Evolutionary conservation across 2,329 filamentous ascomycete genomes (phyloP), one percentile per base, ranked within the genome.

Genomic region (Sporothrix sp.): DNA sequence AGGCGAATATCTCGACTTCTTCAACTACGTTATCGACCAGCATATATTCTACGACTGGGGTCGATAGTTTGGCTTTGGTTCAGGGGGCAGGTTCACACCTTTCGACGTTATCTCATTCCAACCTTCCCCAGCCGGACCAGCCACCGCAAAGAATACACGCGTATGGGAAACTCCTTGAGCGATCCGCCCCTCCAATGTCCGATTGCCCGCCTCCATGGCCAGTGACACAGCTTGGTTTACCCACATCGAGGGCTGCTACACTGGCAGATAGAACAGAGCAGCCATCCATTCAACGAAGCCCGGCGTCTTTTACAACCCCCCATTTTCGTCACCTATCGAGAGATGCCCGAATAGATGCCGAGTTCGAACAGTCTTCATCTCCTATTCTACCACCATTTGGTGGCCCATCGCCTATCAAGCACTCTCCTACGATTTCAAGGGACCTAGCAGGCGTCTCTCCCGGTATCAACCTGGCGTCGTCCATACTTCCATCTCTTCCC

Each of bases 401-500:
- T 14, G 75, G 74, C 3, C 57, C 75, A 23, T 78, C 75, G 11
- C 75, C 75, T 2, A 71, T 66, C 25, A 78, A 78, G 58, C 70
- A 73, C 48, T 76, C 74, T 14, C 71, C 74, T 21, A 66, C 68
- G 18, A 63, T 65, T n/a, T 59, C 60, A 33, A 60, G 62, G 23
- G 57, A 61, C 48, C 54, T 60, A 50, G 54, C 58, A 48, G 63
- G 58, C 40, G 58, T 61, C 40, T 48, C 59, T 59, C 45, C 61
- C 53, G 52, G 57, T 50, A 60, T 56, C n/a, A 61, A 61, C 48
- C 63, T 61, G 5, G 57, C 65, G 16, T 62, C 68, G 13, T 67
- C 74, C 0, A 71, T 82, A 21, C 65, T 84, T 3, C 81, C 80
- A 5, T 80, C 75, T 1, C 61, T 85, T 43, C 75, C 78, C 9